Evolutionary conservation across 2,329 filamentous ascomycete species (phyloP).

Genomic region (Eutypella sp.): DNA sequence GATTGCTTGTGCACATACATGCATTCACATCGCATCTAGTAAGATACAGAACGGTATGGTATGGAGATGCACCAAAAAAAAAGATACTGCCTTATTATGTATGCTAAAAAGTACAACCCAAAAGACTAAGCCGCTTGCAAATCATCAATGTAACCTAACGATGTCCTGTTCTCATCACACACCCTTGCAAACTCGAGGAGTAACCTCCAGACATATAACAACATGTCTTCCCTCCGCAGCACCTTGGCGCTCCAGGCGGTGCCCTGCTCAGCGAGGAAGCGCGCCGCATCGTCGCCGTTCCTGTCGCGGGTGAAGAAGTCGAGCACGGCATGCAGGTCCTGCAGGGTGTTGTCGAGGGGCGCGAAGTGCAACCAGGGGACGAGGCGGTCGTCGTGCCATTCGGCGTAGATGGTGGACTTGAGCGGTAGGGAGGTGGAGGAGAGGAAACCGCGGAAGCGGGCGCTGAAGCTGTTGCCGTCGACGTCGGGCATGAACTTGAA

Average conservation of each 20-base stretch:
- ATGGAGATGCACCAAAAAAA: too few relatives aligned
- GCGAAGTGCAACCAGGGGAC: conserved; percentile 60
- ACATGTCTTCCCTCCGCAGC: conserved; percentile 50
- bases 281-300: conserved; percentile 38
- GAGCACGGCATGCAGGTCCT: conserved; percentile 53
- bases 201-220: conserved; percentile 49
- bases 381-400: conserved; percentile 60
- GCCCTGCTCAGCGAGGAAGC: conserved; percentile 45
- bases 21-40: too few relatives aligned
- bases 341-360: conserved; percentile 54
- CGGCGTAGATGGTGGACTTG: conserved; percentile 57
- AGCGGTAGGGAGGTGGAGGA: conserved; percentile 51
- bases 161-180: conserved; percentile 25
- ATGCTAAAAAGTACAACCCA: too few relatives aligned
- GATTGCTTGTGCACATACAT: too few relatives aligned
- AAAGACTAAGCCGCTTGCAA: conserved; percentile 12
- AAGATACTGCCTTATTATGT: too few relatives aligned
- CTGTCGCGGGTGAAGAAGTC: conserved; percentile 48
- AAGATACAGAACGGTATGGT: too few relatives aligned
- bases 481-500: conserved; percentile 56
- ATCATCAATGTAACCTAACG: conserved; percentile 25
- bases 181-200: conserved; percentile 40
- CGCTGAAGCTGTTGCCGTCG: conserved; percentile 52
- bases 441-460: conserved; percentile 47
- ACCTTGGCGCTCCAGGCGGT: conserved; percentile 49